Percentiles rank a stretch among this genome's conserved stretches.
Evolutionary conservation across 2,329 filamentous ascomycete genomes (phyloP).

Genomic region (Elsinoe batatas): DNA sequence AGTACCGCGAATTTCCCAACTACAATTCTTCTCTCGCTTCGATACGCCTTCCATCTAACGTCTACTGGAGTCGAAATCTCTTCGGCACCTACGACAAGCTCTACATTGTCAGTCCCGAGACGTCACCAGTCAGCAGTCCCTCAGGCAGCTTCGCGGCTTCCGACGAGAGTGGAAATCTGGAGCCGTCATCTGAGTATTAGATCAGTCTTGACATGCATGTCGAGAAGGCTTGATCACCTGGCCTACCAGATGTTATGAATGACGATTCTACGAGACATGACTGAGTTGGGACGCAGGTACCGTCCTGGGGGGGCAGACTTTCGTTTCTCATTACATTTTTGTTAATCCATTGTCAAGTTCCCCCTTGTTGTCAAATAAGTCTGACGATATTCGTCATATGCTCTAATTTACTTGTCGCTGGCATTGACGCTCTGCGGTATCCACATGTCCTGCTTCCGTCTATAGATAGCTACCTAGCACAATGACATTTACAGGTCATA

Average conservation of each 20-base stretch:
- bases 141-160: conserved; percentile 22
- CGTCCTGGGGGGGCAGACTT: not conserved
- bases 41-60: conserved; percentile 35
- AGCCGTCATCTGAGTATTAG: too few species aligned
- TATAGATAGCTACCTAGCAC: not conserved
- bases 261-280: conserved; percentile 8
- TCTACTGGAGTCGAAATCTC: conserved; percentile 38
- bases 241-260: conserved; percentile 50
- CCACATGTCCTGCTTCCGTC: not conserved
- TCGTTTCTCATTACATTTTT: not conserved
- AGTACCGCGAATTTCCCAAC: conserved; percentile 29
- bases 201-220: too few species aligned
- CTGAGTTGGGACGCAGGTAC: not conserved
- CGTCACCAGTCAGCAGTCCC: conserved; percentile 27
- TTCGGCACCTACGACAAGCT: conserved; percentile 38
- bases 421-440: too few species aligned
- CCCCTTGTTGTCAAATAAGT: not conserved
- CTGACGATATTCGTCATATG: not conserved
- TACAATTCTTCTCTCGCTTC: conserved; percentile 39
- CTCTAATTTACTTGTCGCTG: too few species aligned
- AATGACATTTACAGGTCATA: too few species aligned
- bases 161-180: conserved; percentile 20
- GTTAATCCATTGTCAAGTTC: not conserved
- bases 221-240: too few species aligned
- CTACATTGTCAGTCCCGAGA: conserved; percentile 39